Percentiles rank a stretch among this genome's conserved stretches.
These are phyloP conservation scores for cucumber (Cucumis sativus) DNA, from an alignment of 306 rosid genomes.

Conservation along the genomic window DNA sequence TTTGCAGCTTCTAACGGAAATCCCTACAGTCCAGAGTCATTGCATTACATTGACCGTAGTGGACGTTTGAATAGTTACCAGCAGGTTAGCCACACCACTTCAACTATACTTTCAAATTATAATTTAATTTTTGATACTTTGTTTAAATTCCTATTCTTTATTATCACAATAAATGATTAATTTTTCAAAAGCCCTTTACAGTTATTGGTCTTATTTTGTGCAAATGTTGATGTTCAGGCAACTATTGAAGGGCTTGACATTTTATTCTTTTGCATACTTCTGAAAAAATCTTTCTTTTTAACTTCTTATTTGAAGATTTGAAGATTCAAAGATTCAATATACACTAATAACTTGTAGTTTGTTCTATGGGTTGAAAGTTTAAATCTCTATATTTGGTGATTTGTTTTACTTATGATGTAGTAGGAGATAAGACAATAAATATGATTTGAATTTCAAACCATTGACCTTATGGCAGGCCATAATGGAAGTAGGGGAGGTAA, in stretches of 20 bases:
- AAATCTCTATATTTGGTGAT: not conserved
- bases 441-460: not conserved
- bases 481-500: slow-evolving; percentile 72
- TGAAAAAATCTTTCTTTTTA: too few species aligned
- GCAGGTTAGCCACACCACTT: slow-evolving; percentile 28
- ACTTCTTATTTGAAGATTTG: too few species aligned
- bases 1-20: slow-evolving; percentile 75
- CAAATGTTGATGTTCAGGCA: too few species aligned
- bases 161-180: too few species aligned
- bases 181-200: too few species aligned
- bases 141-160: too few species aligned
- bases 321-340: not conserved
- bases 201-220: too few species aligned
- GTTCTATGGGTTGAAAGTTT: not conserved
- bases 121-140: too few species aligned
- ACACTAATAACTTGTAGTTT: not conserved
- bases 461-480: slow-evolving; percentile 41
- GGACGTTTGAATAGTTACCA: slow-evolving; percentile 72
- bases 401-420: not conserved
- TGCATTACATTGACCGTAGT: slow-evolving; percentile 47
- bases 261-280: too few species aligned
- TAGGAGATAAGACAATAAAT: not conserved
- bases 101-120: not conserved
- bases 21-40: slow-evolving; percentile 43
- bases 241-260: too few species aligned